phyloP scores from a whole-genome alignment of 2,329 filamentous ascomycete species.

The Penicillium sp. region DNA sequence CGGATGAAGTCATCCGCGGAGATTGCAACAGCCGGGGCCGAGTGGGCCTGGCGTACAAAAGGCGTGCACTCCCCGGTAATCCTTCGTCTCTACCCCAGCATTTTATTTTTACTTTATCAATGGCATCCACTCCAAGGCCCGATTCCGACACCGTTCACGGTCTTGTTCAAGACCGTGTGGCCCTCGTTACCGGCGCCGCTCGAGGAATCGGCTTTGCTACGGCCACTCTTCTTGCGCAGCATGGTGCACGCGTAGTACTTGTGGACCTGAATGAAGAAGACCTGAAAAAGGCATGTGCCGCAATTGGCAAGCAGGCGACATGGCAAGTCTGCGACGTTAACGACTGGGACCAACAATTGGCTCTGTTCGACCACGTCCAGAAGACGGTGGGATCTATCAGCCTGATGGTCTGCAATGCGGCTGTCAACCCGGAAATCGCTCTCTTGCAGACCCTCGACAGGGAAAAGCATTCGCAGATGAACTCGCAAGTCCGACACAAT shows the following conservation, averaged over 20 bases:
- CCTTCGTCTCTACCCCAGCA: not conserved
- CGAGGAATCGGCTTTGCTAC: conserved; percentile 21
- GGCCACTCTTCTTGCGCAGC: conserved; percentile 14
- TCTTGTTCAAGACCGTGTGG: conserved; percentile 7
- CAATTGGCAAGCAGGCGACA: conserved; percentile 8
- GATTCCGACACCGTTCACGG: not conserved
- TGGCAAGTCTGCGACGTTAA: conserved; percentile 20
- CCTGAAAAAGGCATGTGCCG: conserved; percentile 11
- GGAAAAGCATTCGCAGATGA: conserved; percentile 9
- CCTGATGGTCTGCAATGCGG: conserved; percentile 19
- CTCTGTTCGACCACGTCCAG: conserved; percentile 12
- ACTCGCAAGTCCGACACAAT: conserved; percentile 11
- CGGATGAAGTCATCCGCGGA: not conserved
- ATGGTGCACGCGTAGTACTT: conserved; percentile 21
- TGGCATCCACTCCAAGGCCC: conserved; percentile 9
- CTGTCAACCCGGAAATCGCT: conserved; percentile 19
- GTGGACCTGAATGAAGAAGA: conserved; percentile 17
- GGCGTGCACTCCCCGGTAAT: not conserved
- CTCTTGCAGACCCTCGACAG: conserved; percentile 7
- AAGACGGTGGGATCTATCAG: conserved; percentile 10
- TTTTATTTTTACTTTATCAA: not conserved
- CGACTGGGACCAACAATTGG: conserved; percentile 18
- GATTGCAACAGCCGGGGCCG: not conserved
- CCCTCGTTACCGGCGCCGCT: conserved; percentile 22
- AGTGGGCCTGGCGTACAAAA: not conserved